Conservation (phyloP, 2,329 filamentous ascomycete species). For the Scedosporium boydii region DNA sequence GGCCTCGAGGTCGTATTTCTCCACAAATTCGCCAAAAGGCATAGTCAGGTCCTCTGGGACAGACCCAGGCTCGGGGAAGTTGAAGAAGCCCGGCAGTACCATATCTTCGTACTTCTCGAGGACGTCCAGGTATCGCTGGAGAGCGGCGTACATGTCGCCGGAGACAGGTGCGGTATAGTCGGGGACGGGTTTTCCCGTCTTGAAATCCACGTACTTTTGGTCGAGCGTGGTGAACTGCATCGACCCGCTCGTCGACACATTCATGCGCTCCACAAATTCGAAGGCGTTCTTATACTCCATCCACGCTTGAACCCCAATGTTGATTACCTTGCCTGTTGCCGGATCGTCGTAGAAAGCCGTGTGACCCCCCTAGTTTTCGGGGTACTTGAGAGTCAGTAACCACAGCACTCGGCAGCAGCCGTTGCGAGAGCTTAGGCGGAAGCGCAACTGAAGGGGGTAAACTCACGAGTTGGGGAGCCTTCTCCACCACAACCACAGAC, state of each 20-base stretch:
- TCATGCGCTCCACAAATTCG: slow-evolving; percentile 34
- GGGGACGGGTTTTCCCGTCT: slow-evolving; percentile 21
- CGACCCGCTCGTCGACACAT: slow-evolving; percentile 20
- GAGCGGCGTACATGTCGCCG: slow-evolving; percentile 7
- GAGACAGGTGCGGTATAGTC: slow-evolving; percentile 15
- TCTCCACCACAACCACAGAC: slow-evolving; percentile 24
- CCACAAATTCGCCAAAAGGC: slow-evolving; percentile 36
- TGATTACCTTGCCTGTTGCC: slow-evolving; percentile 18
- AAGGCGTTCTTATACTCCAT: slow-evolving; percentile 10
- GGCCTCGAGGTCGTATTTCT: slow-evolving; percentile 33
- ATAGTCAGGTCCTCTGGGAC: slow-evolving; percentile 27
- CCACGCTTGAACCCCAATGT: slow-evolving; percentile 27
- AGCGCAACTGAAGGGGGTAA: not conserved
- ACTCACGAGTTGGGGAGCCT: slow-evolving; percentile 20
- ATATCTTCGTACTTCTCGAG: slow-evolving; percentile 21
- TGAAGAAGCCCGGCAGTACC: slow-evolving; percentile 23
- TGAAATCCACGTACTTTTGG: slow-evolving; percentile 24
- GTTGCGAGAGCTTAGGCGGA: not conserved
- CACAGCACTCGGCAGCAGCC: not conserved
- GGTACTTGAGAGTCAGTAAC: not conserved
- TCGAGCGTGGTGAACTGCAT: slow-evolving; percentile 16
- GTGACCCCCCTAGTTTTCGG: slow-evolving; percentile 34
- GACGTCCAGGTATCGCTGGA: slow-evolving; percentile 19
- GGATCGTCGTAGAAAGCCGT: slow-evolving; percentile 35
- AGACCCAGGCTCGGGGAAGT: slow-evolving; percentile 29